Evolutionary conservation across 1,284 basidiomycete species (phyloP).

Genomic region (Ceratobasidium papillatum): DNA sequence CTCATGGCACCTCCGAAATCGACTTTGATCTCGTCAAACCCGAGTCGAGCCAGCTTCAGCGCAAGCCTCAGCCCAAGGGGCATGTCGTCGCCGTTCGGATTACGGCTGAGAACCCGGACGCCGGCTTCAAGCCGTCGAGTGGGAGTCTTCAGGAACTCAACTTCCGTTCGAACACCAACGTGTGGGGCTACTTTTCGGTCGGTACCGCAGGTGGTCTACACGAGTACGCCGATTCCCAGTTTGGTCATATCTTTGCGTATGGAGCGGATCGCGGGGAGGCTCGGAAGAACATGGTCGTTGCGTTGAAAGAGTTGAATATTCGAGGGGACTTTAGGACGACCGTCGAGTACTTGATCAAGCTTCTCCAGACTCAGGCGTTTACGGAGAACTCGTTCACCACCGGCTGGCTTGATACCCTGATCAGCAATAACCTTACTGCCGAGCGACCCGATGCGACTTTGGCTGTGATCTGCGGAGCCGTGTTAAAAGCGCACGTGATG

Average conservation of each 20-base stretch:
- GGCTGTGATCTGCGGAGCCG: conserved; percentile 97
- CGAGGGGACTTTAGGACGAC: conserved; percentile 99
- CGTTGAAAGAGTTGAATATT: conserved; percentile 97
- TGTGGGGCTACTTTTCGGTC: conserved; percentile 99
- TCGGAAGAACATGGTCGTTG: conserved; percentile 99
- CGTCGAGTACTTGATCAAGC: conserved; percentile 98
- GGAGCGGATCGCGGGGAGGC: conserved; percentile 96
- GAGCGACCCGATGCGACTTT: conserved; percentile 93
- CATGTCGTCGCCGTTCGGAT: conserved; percentile 99
- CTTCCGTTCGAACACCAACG: conserved; percentile 98
- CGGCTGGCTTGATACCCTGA: conserved; percentile 97
- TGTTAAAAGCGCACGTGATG: conserved; percentile 92
- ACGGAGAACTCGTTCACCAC: conserved; percentile 98
- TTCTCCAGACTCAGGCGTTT: conserved; percentile 96
- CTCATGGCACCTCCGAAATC: conserved; percentile 87
- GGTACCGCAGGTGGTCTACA: conserved; percentile 94
- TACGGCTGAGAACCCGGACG: conserved; percentile 99
- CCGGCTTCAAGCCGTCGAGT: conserved; percentile 99
- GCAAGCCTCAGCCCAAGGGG: conserved; percentile 96
- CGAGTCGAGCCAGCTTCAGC: conserved; percentile 85
- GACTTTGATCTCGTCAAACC: conserved; percentile 96
- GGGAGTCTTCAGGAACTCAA: conserved; percentile 98
- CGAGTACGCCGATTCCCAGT: conserved; percentile 98
- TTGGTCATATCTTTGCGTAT: conserved; percentile 99
- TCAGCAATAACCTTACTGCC: conserved; percentile 95